Evolutionary conservation across 495 filamentous ascomycete genomes (phyloP).

Genomic region (Hypoxylon intermedium): DNA sequence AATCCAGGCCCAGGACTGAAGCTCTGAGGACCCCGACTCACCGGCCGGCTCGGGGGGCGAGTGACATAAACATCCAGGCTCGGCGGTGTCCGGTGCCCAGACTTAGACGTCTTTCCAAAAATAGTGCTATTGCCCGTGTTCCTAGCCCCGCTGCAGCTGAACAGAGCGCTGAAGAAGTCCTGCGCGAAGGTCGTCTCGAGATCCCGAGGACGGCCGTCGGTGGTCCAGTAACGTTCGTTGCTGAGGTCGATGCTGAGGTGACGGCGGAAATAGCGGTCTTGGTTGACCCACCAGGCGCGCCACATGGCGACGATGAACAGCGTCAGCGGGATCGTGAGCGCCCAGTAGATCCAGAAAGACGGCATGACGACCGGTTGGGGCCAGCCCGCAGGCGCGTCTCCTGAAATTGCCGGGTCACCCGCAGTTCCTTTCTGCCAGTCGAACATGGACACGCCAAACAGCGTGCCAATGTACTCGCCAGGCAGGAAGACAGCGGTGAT

Average conservation of each 20-base stretch:
- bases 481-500: conserved; percentile 47
- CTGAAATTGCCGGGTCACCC: conserved; percentile 31
- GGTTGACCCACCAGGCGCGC: conserved; percentile 48
- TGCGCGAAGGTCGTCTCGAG: conserved; percentile 43
- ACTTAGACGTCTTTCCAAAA: conserved; percentile 22
- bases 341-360: conserved; percentile 48
- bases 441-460: conserved; percentile 47
- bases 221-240: conserved; percentile 47
- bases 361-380: conserved; percentile 40
- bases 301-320: conserved; percentile 40
- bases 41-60: conserved; percentile 9
- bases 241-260: conserved; percentile 45
- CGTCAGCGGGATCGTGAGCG: conserved; percentile 43
- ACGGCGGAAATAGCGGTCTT: conserved; percentile 44
- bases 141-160: conserved; percentile 35
- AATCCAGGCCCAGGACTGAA: conserved; percentile 8
- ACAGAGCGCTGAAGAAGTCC: conserved; percentile 44
- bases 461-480: conserved; percentile 45
- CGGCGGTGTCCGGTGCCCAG: not conserved
- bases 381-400: conserved; percentile 24
- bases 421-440: conserved; percentile 39
- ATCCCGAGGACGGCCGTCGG: conserved; percentile 40
- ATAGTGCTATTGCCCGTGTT: conserved; percentile 35
- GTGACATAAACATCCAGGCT: conserved; percentile 4
- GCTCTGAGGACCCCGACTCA: not conserved